Conservation (phyloP, 371 early-diverging fungal species). For the Mucor indicus region DNA sequence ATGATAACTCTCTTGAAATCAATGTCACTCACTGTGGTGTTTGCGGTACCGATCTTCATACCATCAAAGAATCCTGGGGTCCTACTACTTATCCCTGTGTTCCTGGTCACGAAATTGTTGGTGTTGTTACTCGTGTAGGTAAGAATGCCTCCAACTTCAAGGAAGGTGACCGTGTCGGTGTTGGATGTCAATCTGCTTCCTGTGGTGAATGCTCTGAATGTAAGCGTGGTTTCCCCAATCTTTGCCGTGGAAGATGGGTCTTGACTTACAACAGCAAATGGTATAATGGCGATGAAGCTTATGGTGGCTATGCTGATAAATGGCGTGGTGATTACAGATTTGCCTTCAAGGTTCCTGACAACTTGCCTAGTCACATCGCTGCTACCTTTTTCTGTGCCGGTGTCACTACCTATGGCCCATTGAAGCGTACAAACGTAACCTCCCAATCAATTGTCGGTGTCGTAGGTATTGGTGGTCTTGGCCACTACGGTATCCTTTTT, state of each 20-base stretch:
- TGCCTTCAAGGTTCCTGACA: constrained; percentile 54
- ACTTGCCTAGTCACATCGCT: constrained; percentile 37
- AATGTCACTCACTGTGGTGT: constrained; percentile 47
- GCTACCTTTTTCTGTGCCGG: constrained; percentile 1
- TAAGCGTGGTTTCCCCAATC: constrained; percentile 6
- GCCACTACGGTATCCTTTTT: constrained; percentile 55
- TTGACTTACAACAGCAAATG: constrained; percentile 57
- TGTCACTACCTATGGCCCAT: constrained; percentile 50
- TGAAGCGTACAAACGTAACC: constrained; percentile 48
- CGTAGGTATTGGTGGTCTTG: constrained; percentile 56
- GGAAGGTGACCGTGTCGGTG: constrained; percentile 68
- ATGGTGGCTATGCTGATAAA: constrained; percentile 31
- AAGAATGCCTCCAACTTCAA: constrained; percentile 35
- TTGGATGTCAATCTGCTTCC: constrained; percentile 54
- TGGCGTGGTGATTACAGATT: constrained; percentile 34
- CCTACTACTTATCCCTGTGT: constrained; percentile 45
- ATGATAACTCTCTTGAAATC: constrained; percentile 43
- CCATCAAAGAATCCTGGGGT: constrained; percentile 58
- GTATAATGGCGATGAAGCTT: constrained; percentile 51
- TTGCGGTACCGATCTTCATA: constrained; percentile 54
- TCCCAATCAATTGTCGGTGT: constrained; percentile 52
- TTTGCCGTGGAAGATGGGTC: constrained; percentile 34
- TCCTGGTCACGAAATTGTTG: constrained; percentile 60
- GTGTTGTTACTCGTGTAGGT: constrained; percentile 44
- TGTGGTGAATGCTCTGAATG: constrained; percentile 27